Evolutionary conservation across 164 flowering plant species (phyloP).

Genomic region (Tetrastigma voinierianum): DNA sequence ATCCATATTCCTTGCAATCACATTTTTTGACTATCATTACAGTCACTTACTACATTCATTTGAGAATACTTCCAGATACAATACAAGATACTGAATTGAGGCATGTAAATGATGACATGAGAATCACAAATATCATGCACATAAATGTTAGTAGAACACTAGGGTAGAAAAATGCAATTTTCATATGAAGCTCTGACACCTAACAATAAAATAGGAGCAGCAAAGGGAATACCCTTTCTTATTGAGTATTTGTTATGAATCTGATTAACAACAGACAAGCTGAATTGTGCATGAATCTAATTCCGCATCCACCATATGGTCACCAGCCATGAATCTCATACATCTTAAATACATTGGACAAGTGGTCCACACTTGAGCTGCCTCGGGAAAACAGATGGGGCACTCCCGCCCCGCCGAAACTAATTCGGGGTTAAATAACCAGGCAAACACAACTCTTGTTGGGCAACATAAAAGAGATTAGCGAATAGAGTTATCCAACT

Average conservation of each 20-base stretch:
- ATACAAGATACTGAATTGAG: too few species aligned
- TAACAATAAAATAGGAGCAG: neutral
- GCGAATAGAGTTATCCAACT: neutral
- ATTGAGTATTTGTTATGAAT: constrained; percentile 45
- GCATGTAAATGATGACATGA: neutral
- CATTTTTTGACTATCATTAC: too few species aligned
- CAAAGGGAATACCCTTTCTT: constrained; percentile 54
- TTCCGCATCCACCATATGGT: constrained; percentile 92
- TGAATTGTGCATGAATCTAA: constrained; percentile 77
- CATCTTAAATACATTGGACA: too few species aligned
- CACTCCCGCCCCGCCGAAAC: too few species aligned
- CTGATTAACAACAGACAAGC: constrained; percentile 75
- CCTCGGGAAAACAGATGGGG: too few species aligned
- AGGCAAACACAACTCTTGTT: neutral
- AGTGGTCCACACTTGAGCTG: too few species aligned
- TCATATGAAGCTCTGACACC: neutral
- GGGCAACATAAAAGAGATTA: neutral
- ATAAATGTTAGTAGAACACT: neutral
- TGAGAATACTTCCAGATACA: too few species aligned
- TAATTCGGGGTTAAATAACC: too few species aligned
- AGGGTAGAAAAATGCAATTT: neutral
- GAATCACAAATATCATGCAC: neutral
- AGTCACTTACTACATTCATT: too few species aligned
- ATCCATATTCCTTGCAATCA: neutral
- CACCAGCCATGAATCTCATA: too few species aligned